A percentile compares a stretch with the other conserved stretches of the same genome.
Evolutionary conservation across 1,284 basidiomycete genomes (phyloP).

Genomic region (Rugosomyces carneus): DNA sequence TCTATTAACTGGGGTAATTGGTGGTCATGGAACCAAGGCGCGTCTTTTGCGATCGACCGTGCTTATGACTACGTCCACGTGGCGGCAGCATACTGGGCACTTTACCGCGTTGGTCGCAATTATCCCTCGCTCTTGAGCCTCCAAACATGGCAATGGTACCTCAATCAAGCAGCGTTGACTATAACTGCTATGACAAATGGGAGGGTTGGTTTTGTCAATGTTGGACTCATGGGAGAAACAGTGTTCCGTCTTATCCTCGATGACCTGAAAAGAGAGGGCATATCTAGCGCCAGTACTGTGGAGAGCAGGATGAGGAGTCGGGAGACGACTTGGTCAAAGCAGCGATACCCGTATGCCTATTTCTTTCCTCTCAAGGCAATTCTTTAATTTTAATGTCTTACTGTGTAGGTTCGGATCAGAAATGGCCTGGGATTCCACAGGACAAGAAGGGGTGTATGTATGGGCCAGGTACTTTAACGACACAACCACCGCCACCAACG

Average conservation of each 20-base stretch:
- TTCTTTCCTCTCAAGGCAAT: not conserved
- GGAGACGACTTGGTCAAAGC: conserved; percentile 38
- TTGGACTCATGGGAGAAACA: conserved; percentile 56
- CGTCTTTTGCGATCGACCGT: conserved; percentile 43
- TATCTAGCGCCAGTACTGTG: conserved; percentile 42
- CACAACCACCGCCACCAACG: conserved; percentile 43
- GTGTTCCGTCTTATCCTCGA: conserved; percentile 42
- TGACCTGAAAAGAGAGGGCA: conserved; percentile 49
- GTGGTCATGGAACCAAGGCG: conserved; percentile 54
- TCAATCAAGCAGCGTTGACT: conserved; percentile 50
- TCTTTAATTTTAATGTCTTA: not conserved
- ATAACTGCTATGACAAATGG: conserved; percentile 43
- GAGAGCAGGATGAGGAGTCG: conserved; percentile 43
- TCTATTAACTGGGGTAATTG: conserved; percentile 47
- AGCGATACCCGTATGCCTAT: conserved; percentile 44
- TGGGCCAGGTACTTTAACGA: conserved; percentile 55
- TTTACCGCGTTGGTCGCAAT: conserved; percentile 54
- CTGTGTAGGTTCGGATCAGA: conserved; percentile 46
- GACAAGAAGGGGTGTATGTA: conserved; percentile 51
- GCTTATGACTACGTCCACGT: conserved; percentile 59
- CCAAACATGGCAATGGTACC: conserved; percentile 51
- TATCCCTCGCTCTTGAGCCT: conserved; percentile 43
- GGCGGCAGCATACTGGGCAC: conserved; percentile 49
- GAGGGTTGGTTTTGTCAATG: conserved; percentile 39
- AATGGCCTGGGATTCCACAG: conserved; percentile 61